phyloP scores from a whole-genome alignment of 2,329 filamentous ascomycete genomes.

The Proliferodiscus dingleyae region DNA sequence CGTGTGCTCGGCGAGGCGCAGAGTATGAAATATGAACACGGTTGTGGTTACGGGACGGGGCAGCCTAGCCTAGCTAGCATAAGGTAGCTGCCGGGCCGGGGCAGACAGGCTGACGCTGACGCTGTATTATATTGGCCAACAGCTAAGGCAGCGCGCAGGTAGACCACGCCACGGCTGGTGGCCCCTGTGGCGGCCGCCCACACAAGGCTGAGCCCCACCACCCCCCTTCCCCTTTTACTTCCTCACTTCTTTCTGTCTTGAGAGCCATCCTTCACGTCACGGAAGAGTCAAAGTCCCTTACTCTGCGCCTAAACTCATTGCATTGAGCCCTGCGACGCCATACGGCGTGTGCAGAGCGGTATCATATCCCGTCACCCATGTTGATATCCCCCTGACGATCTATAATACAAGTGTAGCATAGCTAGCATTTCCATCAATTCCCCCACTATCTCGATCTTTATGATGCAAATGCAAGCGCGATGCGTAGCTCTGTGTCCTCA shows the following conservation, averaged over 20 bases:
- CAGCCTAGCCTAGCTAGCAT: too few species aligned
- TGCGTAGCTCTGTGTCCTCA: constrained; percentile 15
- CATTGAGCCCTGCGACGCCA: constrained; percentile 6
- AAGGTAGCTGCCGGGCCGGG: neutral
- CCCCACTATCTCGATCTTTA: constrained; percentile 12
- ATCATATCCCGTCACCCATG: constrained; percentile 13
- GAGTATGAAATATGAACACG: constrained; percentile 18
- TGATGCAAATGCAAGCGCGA: constrained; percentile 13
- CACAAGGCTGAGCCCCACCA: constrained; percentile 10
- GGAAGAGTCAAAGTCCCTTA: too few species aligned
- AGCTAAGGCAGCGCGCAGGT: too few species aligned
- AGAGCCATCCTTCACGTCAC: too few species aligned
- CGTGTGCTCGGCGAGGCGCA: constrained; percentile 1
- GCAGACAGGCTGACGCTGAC: too few species aligned
- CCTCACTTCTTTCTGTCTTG: neutral
- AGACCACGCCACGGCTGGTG: too few species aligned
- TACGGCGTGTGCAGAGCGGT: constrained; percentile 12
- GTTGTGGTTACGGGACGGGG: constrained; percentile 7
- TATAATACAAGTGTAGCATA: constrained; percentile 25
- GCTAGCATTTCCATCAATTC: constrained; percentile 15
- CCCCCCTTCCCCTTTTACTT: neutral
- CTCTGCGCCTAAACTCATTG: neutral
- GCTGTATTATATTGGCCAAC: too few species aligned
- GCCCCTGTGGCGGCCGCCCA: constrained; percentile 6
- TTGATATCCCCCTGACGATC: constrained; percentile 13